Percentiles rank a stretch among this genome's conserved stretches.
Conservation (phyloP, 345 rosid genomes). For the Citrus reticulata region DNA sequence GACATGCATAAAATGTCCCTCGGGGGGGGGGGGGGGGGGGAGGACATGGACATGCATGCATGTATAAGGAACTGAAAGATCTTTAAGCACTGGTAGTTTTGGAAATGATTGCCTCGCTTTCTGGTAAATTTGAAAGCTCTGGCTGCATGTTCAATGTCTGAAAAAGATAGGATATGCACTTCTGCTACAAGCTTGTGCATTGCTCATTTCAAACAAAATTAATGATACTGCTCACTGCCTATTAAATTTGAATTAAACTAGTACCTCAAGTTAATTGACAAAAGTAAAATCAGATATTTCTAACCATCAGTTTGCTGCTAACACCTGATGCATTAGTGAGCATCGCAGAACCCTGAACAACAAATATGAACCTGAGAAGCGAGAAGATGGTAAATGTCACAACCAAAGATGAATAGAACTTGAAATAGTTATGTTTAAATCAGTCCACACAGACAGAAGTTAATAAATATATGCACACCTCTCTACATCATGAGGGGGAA, state of each 20-base stretch:
- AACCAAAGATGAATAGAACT: conserved; percentile 4
- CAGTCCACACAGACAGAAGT: neutral
- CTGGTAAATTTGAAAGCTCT: no score
- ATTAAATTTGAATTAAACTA: neutral
- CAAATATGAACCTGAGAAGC: conserved; percentile 61
- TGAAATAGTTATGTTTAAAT: neutral
- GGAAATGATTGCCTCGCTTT: neutral
- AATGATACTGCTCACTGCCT: neutral
- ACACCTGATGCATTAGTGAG: conserved; percentile 45
- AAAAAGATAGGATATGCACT: neutral
- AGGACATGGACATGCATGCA: neutral
- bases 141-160: neutral
- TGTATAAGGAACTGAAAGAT: neutral
- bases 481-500: conserved; percentile 56
- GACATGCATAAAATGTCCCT: neutral
- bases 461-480: conserved; percentile 36
- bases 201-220: neutral
- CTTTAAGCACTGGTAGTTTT: neutral
- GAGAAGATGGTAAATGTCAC: conserved; percentile 10
- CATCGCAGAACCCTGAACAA: conserved; percentile 64
- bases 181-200: neutral
- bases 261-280: neutral
- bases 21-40: no score
- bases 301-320: conserved; percentile 50
- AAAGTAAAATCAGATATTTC: conserved; percentile 8